Percentiles rank a stretch among this genome's conserved stretches.
phyloP scores from a whole-genome alignment of 148 eudicot genomes.

The Nyssa sinensis region DNA sequence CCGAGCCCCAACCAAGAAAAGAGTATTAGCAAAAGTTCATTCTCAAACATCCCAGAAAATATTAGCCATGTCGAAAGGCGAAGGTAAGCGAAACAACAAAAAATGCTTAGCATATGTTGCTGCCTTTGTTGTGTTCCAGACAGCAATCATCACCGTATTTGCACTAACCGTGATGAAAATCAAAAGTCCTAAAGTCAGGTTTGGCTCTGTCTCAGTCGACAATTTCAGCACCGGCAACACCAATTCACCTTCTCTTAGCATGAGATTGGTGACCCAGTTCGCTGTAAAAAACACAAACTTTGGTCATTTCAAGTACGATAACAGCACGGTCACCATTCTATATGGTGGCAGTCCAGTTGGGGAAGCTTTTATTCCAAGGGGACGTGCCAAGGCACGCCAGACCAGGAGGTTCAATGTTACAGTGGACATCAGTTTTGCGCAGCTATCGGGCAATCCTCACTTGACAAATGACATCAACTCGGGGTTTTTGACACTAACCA shows the following conservation, averaged over 20 bases:
- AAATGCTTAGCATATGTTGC: not conserved
- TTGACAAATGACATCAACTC: not conserved
- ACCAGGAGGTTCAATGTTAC: not conserved
- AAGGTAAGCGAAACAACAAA: not conserved
- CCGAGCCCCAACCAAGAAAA: too few relatives aligned
- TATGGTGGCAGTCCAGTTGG: not conserved
- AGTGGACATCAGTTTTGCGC: not conserved
- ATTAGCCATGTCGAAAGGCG: too few relatives aligned
- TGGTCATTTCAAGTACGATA: not conserved
- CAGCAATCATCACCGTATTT: not conserved
- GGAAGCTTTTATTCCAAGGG: not conserved
- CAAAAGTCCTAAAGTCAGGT: not conserved
- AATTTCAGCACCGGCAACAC: not conserved
- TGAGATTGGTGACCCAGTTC: not conserved
- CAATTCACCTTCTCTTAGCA: not conserved
- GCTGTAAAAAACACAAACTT: conserved; percentile 1
- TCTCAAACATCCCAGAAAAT: too few relatives aligned
- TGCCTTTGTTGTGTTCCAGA: not conserved
- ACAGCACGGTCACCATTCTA: not conserved
- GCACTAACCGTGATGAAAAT: not conserved
- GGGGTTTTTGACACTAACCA: not conserved
- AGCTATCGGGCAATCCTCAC: not conserved
- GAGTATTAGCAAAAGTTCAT: too few relatives aligned
- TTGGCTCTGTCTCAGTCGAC: not conserved
- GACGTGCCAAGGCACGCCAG: not conserved